Conservation (phyloP, 1,284 basidiomycete genomes). For the Volvariella surrecta region DNA sequence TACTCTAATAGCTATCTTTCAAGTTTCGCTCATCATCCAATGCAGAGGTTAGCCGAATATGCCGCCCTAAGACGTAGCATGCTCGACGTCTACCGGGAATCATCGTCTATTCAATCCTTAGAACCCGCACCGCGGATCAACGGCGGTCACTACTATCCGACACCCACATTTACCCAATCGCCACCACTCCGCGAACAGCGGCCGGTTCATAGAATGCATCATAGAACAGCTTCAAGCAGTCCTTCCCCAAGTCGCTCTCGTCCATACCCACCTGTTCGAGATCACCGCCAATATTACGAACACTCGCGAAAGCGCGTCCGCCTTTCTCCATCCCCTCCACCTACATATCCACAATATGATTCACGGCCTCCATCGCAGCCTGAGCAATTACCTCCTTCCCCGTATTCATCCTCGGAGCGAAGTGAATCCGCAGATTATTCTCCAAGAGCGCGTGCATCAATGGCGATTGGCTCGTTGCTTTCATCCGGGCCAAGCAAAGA, state of each 20-base stretch:
- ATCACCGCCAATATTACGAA: constrained; percentile 20
- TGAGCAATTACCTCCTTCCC: constrained; percentile 36
- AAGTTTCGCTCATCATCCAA: constrained; percentile 5
- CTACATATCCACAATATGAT: constrained; percentile 24
- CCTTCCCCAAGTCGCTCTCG: constrained; percentile 24
- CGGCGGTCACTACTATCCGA: constrained; percentile 24
- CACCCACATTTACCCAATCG: constrained; percentile 24
- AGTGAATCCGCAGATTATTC: constrained; percentile 38
- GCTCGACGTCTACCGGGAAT: constrained; percentile 48
- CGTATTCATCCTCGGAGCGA: constrained; percentile 36
- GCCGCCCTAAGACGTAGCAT: constrained; percentile 61
- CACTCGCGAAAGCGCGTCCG: constrained; percentile 44
- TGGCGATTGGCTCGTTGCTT: constrained; percentile 41
- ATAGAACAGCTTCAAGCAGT: constrained; percentile 22
- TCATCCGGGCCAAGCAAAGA: constrained; percentile 28
- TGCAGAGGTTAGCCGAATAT: constrained; percentile 59
- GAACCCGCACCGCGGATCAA: constrained; percentile 10
- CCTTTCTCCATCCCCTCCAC: constrained; percentile 25
- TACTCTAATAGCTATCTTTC: constrained; percentile 6
- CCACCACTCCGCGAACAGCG: constrained; percentile 18
- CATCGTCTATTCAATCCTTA: constrained; percentile 16
- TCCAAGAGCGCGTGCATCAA: constrained; percentile 36
- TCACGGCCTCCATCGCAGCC: constrained; percentile 13
- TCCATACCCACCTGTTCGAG: constrained; percentile 23
- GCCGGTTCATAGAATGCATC: constrained; percentile 16